A percentile compares a stretch with the other conserved stretches of the same genome.
Evolutionary conservation across 306 rosid species (phyloP).

Genomic region (Dalbergia oliveri): DNA sequence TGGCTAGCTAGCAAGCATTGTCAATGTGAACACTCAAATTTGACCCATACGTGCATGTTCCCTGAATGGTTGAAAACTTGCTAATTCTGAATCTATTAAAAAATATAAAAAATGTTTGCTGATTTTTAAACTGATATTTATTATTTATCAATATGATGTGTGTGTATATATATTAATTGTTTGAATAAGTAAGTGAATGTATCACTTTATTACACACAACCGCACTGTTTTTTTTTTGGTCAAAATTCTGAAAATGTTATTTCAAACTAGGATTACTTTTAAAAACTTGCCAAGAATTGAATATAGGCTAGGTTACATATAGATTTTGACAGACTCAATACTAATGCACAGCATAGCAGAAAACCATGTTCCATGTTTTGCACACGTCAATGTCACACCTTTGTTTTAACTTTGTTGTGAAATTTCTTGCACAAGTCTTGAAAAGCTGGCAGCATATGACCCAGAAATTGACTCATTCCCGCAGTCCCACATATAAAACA

Average conservation of each 20-base stretch:
- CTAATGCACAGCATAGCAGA: constrained; percentile 30
- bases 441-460: neutral
- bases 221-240: too few species aligned
- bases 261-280: too few species aligned
- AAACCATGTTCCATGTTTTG: neutral
- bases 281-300: too few species aligned
- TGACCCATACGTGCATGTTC: neutral
- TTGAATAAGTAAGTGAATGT: too few species aligned
- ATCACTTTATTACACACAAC: too few species aligned
- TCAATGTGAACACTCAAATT: neutral
- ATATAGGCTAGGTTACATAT: neutral
- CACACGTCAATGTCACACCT: neutral
- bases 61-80: neutral
- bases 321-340: constrained; percentile 27
- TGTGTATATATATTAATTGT: too few species aligned
- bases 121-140: too few species aligned
- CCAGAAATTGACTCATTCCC: constrained; percentile 35
- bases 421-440: neutral
- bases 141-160: too few species aligned
- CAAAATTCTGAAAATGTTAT: too few species aligned
- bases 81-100: neutral
- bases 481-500: neutral
- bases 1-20: neutral
- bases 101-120: too few species aligned
- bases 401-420: neutral